Percentiles rank a stretch among this genome's conserved stretches.
These are phyloP conservation scores for Cordyceps fumosorosea DNA, from an alignment of 2,329 filamentous ascomycete genomes.

Conservation along the genomic window DNA sequence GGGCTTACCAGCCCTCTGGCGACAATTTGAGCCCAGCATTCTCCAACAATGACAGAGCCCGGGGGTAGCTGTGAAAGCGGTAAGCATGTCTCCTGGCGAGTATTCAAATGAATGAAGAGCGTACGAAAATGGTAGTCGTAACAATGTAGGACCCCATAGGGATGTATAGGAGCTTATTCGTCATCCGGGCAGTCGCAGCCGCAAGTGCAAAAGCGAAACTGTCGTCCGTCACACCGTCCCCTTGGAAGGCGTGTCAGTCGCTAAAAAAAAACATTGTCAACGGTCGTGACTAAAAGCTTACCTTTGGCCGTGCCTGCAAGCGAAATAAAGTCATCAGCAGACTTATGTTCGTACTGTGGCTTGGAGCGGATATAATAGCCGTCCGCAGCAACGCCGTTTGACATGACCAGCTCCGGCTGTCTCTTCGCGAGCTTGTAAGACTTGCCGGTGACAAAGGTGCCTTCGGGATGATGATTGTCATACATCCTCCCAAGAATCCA, in stretches of 20 bases:
- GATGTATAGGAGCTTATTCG: background rate
- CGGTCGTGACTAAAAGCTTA: background rate
- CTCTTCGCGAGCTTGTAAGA: slow-evolving; percentile 30
- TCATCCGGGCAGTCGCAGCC: background rate
- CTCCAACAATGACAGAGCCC: slow-evolving; percentile 37
- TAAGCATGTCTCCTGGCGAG: too few relatives aligned
- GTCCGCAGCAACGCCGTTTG: background rate
- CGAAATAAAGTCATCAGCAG: slow-evolving; percentile 15
- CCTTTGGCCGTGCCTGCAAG: slow-evolving; percentile 34
- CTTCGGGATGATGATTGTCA: background rate
- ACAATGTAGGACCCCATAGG: slow-evolving; percentile 1
- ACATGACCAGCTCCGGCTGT: background rate
- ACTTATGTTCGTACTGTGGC: slow-evolving; percentile 41
- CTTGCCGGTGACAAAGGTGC: slow-evolving; percentile 11
- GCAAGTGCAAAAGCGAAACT: slow-evolving; percentile 1
- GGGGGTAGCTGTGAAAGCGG: slow-evolving; percentile 27
- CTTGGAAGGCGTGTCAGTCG: background rate
- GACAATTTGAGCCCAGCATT: slow-evolving; percentile 38
- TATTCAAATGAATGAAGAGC: background rate
- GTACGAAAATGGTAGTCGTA: background rate
- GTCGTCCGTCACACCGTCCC: slow-evolving; percentile 38
- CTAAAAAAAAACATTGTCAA: background rate
- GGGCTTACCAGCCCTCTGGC: slow-evolving; percentile 28
- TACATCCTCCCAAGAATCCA: slow-evolving; percentile 19
- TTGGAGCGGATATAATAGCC: slow-evolving; percentile 44